Percentiles rank a stretch among this genome's conserved stretches.
These are phyloP conservation scores for Citrus inodora DNA, from an alignment of 345 rosid species.

Conservation along the genomic window DNA sequence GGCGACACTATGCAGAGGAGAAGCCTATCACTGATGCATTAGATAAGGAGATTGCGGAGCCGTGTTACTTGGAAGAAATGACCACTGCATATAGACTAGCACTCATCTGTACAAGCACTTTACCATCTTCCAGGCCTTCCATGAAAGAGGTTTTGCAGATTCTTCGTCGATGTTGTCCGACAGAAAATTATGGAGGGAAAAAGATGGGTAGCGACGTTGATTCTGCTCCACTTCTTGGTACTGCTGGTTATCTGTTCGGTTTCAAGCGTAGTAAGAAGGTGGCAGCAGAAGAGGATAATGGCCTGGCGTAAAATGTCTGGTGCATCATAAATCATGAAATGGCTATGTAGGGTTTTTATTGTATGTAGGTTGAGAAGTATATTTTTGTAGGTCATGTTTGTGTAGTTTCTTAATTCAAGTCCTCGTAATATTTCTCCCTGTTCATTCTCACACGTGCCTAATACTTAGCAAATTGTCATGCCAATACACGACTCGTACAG, in stretches of 20 bases:
- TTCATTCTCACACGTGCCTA: too few relatives aligned
- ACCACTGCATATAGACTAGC: conserved; percentile 62
- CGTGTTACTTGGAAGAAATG: conserved; percentile 47
- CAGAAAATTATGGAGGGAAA: conserved; percentile 20
- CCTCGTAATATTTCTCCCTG: background rate
- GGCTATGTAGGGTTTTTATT: background rate
- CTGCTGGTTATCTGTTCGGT: conserved; percentile 27
- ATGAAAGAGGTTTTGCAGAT: conserved; percentile 76
- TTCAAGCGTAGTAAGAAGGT: conserved; percentile 22
- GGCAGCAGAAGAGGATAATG: background rate
- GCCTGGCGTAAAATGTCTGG: conserved; percentile 20
- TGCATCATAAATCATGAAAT: background rate
- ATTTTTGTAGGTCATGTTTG: background rate
- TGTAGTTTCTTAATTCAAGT: background rate
- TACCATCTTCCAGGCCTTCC: conserved; percentile 61
- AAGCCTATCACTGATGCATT: conserved; percentile 42
- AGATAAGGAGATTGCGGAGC: conserved; percentile 55
- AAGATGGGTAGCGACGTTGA: conserved; percentile 32
- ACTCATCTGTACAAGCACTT: conserved; percentile 55
- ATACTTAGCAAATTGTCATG: background rate
- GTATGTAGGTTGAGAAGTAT: background rate
- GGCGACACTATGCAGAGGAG: conserved; percentile 56
- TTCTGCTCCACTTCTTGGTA: conserved; percentile 40
- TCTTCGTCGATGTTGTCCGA: conserved; percentile 34
- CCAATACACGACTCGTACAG: background rate